Base-by-base conservation (phyloP, 306 rosid species). In the Hippophae gyantsensis region DNA sequence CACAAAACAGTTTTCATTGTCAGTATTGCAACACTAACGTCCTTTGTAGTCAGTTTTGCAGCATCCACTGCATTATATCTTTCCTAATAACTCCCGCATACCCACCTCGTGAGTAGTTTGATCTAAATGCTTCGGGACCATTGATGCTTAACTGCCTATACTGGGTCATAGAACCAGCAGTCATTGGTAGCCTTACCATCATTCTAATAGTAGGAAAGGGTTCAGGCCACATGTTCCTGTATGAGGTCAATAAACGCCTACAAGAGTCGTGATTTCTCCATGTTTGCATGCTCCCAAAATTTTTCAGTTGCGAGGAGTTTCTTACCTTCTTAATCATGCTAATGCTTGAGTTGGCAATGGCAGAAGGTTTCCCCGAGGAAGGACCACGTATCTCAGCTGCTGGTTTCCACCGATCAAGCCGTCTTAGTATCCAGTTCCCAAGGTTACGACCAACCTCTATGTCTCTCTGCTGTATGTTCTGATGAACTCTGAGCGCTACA, bases 31-130 rank as follows among this genome's bases (percentile, higher is more conserved):
- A 32, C 38, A 4, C 38, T 32, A 32, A 32, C 27, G 18, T 47
- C 47, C 6, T 45, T 42, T 25, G 7, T 54, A 46, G 54, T 61
- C 66, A 82, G 60, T 72, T 79, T 60, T 52, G 84, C 69, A 62
- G 66, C 92, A 89, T 79, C 92, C 95, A 89, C 57, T 78, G 87
- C 87, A 71, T 59, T 69, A 89, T 79, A 70, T 89, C 95, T 48
- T 69, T 77, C 72, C 98, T 68, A 7, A 87, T 57, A 66, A 77
- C 87, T 58, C 79, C 81, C 44, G 49, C 88, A 6, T 73, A 75
- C 77, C 75, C 70, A 57, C 75, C 76, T 41, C 49, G 54, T 9
- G 54, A 43, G 57, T 66, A 65, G 57, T 60, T 71, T 7, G 80
- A 65, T 8, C 78, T 62, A 23, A 49, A 64, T n/a, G 48, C 43